Percentiles rank a stretch among this genome's conserved stretches.
These are phyloP conservation scores for Polygonum aviculare DNA, from an alignment of 148 eudicot genomes.

Conservation along the genomic window DNA sequence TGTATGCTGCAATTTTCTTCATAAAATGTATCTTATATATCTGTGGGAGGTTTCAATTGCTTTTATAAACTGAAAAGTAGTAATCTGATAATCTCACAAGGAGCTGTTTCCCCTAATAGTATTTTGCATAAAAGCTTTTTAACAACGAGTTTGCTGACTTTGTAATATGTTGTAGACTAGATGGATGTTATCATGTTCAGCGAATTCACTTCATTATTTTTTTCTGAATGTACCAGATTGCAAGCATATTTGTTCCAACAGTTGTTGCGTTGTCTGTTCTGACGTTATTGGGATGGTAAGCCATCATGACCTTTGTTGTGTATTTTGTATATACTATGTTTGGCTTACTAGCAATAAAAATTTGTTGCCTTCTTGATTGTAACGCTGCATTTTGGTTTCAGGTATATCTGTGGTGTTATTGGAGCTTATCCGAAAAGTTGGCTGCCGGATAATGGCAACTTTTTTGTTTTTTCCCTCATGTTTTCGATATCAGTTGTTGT, in stretches of 20 bases:
- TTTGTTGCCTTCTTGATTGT: neutral
- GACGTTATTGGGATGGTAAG: slow-evolving; percentile 88
- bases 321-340: neutral
- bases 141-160: neutral
- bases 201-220: neutral
- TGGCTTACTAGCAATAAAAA: neutral
- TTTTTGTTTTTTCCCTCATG: slow-evolving; percentile 92
- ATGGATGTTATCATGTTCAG: neutral
- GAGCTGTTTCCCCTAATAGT: neutral
- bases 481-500: slow-evolving; percentile 94
- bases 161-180: neutral
- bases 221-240: slow-evolving; percentile 43
- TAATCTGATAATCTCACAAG: neutral
- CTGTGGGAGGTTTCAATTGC: neutral
- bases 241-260: slow-evolving; percentile 91
- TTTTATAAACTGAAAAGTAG: neutral
- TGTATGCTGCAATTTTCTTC: slow-evolving; percentile 1
- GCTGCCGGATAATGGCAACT: slow-evolving; percentile 79
- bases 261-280: slow-evolving; percentile 64
- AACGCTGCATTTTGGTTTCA: slow-evolving; percentile 17
- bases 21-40: neutral
- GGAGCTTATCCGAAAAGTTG: slow-evolving; percentile 68
- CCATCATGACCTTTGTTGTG: neutral
- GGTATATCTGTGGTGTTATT: slow-evolving; percentile 70
- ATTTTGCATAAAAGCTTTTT: neutral